Conservation (phyloP, 441 rosid species). For the Syzygium malaccense region DNA sequence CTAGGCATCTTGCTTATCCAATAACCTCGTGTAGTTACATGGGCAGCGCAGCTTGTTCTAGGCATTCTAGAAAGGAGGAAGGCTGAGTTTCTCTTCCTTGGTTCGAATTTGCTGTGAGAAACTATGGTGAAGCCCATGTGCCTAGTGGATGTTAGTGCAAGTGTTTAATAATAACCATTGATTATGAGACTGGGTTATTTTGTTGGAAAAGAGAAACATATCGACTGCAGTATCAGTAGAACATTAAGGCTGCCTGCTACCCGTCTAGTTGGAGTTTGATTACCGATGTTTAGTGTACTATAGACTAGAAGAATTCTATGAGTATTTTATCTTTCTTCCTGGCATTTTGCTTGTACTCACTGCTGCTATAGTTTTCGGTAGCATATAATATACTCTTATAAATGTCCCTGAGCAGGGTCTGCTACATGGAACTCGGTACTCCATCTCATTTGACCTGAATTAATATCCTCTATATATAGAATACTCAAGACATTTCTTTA, state of each 20-base stretch:
- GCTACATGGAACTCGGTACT: not conserved
- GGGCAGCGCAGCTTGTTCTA: not conserved
- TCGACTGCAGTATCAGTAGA: not conserved
- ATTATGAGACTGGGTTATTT: not conserved
- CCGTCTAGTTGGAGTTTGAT: not conserved
- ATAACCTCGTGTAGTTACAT: not conserved
- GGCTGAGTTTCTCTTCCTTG: not conserved
- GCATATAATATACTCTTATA: not conserved
- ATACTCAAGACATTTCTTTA: not conserved
- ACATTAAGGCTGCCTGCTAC: not conserved
- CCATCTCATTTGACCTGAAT: not conserved
- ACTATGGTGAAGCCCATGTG: not conserved
- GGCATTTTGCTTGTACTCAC: not conserved
- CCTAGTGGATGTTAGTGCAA: not conserved
- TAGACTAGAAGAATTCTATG: not conserved
- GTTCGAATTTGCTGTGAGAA: not conserved
- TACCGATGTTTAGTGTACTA: not conserved
- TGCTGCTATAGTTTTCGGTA: not conserved
- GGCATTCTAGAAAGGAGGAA: not conserved
- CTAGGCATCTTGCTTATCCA: not conserved
- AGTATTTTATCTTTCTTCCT: not conserved
- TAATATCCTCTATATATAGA: not conserved
- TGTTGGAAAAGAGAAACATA: not conserved
- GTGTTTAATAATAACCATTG: not conserved
- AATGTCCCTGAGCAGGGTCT: not conserved